Conservation (phyloP, 1,139 yeast species). For the Pichia sp. region DNA sequence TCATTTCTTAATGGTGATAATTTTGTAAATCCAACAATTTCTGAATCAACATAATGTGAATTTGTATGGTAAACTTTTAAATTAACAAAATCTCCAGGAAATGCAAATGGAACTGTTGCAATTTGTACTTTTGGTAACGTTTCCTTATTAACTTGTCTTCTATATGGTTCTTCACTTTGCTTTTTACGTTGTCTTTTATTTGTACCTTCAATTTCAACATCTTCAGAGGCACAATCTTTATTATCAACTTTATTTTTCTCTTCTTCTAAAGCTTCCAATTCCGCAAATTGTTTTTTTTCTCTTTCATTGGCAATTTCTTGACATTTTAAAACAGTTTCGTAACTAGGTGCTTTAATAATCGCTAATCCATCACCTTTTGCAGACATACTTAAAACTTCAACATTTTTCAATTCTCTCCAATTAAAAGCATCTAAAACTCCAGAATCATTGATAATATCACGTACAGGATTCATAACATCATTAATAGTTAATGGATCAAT, state of each 20-base stretch:
- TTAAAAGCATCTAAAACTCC: constrained; percentile 48
- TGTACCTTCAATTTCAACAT: constrained; percentile 1
- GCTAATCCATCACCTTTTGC: constrained; percentile 83
- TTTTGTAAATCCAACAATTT: constrained; percentile 48
- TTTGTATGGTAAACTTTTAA: constrained; percentile 74
- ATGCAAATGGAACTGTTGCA: constrained; percentile 72
- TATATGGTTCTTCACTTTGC: constrained; percentile 9
- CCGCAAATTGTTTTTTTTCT: constrained; percentile 7
- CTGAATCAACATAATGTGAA: constrained; percentile 69
- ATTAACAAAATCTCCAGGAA: constrained; percentile 75
- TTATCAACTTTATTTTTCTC: neutral
- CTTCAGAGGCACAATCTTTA: neutral
- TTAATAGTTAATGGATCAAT: constrained; percentile 34
- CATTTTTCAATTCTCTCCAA: constrained; percentile 46
- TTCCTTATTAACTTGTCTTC: constrained; percentile 9
- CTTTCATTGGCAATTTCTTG: constrained; percentile 13
- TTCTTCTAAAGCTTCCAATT: neutral
- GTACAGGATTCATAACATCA: constrained; percentile 57
- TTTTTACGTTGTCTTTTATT: constrained; percentile 3
- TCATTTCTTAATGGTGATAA: constrained; percentile 46
- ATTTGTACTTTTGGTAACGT: constrained; percentile 32
- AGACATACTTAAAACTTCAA: constrained; percentile 50
- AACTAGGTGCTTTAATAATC: constrained; percentile 47
- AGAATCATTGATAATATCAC: constrained; percentile 54
- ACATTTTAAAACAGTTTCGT: constrained; percentile 10